Evolutionary conservation across 2,329 filamentous ascomycete genomes (phyloP), one percentile per base, ranked within the genome.

Genomic region (Cephalotrichum gorgonifer): DNA sequence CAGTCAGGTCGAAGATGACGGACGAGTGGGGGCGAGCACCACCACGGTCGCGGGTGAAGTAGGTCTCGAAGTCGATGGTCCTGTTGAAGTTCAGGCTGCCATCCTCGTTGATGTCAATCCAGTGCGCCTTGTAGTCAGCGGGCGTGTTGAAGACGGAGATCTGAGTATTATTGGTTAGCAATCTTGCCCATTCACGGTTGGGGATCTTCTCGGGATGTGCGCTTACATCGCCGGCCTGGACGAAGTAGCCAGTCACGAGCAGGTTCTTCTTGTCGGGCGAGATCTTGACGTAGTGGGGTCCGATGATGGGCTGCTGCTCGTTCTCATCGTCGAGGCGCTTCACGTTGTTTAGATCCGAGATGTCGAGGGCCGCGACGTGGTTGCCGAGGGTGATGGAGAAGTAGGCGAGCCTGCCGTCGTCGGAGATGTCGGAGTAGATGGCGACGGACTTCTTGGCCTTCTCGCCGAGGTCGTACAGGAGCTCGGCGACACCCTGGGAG

Each of bases 221-320:
- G 17, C 59, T 55, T 57, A 65, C 64, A 52, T 77, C 73, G 25
- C 78, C 78, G 9, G 72, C 76, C 63, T 83, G 78, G 3, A 83
- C 76, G 56, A 83, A 83, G 65, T 83, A 83, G 47, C 80, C 79
- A n/a, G 75, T 80, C 14, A 82, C 77, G 2, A 82, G 67, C 15
- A 83, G 61, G 58, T 82, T 76, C 68, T 79, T 79, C 68, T 81
- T 77, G 54, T 82, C 79, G 0, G 79, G 78, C 4, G 75, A 75
- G 51, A 83, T 68, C 67, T 82, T 83, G 64, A 83, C 65, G 55
- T 81, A 83, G 65, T 83, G 79, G 0, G 78, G 78, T 1, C 78
- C 77, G 47, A 81, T 69, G 51, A 75, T 78, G 20, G 76, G 76
- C 60, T 83, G 79, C 27, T 67, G 61, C 60, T 76, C 74, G 50